Evolutionary conservation across 106 monocot species (phyloP), one percentile per base, ranked within the genome.

Genomic region (Posidonia australis): DNA sequence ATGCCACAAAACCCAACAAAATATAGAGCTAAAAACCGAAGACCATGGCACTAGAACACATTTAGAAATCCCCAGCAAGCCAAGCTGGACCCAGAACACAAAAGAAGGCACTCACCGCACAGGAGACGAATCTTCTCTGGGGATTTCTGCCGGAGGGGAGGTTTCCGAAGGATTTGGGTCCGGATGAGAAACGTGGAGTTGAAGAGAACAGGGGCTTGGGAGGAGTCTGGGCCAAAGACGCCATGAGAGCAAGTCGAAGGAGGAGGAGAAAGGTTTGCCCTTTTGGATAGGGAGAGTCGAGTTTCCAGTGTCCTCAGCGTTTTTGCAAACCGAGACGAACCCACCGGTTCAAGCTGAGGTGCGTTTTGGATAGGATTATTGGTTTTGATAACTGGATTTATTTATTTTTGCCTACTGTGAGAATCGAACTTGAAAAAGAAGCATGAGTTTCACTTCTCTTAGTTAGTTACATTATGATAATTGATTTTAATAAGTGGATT

Each of bases 171-270:
- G 27, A 25, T 17, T 41, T 26, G 57, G 58, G 55, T n/a, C 17
- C 13, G 48, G 26, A 24, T 2, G 19, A 7, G 46, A 28, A 36
- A 49, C 26, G 28, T 18, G 10, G 51, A 29, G 44, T 5, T 1
- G 57, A 54, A 19, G 70, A 54, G 54, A 64, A 47, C 7, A 57
- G 9, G 17, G 69, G 44, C 41, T 9, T 30, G 1, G 70, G 58
- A 22, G 70, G 70, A 10, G 64, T 47, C 46, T 58, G 56, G 13
- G 70, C 58, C 13, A 77, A 18, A 56, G 65, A 58, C 22, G 73
- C 65, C 65, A 66, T 64, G 46, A 54, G 44, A 51, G 7, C 44
- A 9, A 10, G 26, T 18, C 53, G 42, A 19, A 55, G 18, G 0
- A 26, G 54, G 11, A 54, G 22, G 54, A 10, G 26, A 27, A 26